These are phyloP conservation scores for Gloeopeniophorella convolvens DNA, from an alignment of 768 basidiomycete genomes.

Conservation along the genomic window DNA sequence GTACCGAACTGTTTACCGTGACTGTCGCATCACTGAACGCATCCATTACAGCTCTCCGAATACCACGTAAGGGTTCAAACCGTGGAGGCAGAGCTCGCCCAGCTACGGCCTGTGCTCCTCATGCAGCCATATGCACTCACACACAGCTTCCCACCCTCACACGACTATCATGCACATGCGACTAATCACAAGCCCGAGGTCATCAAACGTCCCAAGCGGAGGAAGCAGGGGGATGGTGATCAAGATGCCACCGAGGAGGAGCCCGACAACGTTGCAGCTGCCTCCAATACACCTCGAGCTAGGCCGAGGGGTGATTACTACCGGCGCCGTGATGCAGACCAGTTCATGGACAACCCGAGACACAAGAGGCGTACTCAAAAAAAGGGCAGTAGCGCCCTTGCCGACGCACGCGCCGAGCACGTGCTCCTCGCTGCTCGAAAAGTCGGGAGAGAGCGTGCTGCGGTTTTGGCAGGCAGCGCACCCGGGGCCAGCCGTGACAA, in stretches of 20 bases:
- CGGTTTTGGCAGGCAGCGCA: slow-evolving; percentile 43
- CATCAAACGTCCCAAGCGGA: slow-evolving; percentile 13
- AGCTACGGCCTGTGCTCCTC: slow-evolving; percentile 61
- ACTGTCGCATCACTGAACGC: background rate
- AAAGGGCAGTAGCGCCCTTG: slow-evolving; percentile 31
- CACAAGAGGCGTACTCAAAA: slow-evolving; percentile 24
- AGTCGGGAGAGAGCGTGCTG: slow-evolving; percentile 56
- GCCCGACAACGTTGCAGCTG: slow-evolving; percentile 20
- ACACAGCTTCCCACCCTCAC: slow-evolving; percentile 22
- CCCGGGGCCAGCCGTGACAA: slow-evolving; percentile 27
- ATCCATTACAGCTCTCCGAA: slow-evolving; percentile 45
- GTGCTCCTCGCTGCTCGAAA: slow-evolving; percentile 65
- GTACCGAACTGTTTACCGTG: slow-evolving; percentile 33
- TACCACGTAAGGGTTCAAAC: slow-evolving; percentile 44
- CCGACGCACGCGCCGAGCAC: slow-evolving; percentile 69
- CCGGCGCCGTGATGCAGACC: slow-evolving; percentile 18
- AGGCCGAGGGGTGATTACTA: slow-evolving; percentile 21
- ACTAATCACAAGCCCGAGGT: slow-evolving; percentile 2
- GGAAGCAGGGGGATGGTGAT: slow-evolving; percentile 28
- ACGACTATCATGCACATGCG: slow-evolving; percentile 21
- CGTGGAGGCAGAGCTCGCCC: slow-evolving; percentile 58
- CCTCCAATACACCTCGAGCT: slow-evolving; percentile 24
- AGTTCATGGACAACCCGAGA: slow-evolving; percentile 17
- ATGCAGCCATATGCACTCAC: slow-evolving; percentile 45
- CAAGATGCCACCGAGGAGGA: slow-evolving; percentile 21